Evolutionary conservation across 1,284 basidiomycete genomes (phyloP).

Genomic region (Moesziomyces antarcticus): DNA sequence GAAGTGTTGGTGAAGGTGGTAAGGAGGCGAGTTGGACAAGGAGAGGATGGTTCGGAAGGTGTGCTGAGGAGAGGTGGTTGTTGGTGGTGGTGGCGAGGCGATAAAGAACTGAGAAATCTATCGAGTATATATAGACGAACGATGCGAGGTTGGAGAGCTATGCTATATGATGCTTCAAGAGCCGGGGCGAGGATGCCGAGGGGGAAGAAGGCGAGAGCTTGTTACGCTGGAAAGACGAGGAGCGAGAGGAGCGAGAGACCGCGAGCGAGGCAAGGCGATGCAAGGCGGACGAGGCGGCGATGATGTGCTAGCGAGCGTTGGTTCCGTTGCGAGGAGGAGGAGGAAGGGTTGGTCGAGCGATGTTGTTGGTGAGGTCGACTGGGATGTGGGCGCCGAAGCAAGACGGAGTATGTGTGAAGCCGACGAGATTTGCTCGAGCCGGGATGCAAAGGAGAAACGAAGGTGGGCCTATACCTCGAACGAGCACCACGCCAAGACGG

Average conservation of each 20-base stretch:
- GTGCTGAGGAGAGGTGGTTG: neutral
- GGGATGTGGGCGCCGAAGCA: neutral
- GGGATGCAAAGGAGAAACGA: constrained; percentile 12
- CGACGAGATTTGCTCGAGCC: neutral
- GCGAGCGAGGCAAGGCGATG: neutral
- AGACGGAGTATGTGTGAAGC: neutral
- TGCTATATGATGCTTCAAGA: constrained; percentile 5
- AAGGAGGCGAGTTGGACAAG: neutral
- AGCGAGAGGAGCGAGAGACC: constrained; percentile 1
- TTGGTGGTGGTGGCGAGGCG: neutral
- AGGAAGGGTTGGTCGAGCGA: neutral
- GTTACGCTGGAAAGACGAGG: neutral
- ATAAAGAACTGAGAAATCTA: constrained; percentile 1
- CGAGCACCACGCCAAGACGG: constrained; percentile 24
- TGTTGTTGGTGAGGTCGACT: neutral
- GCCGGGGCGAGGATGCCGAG: neutral
- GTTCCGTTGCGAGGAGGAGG: constrained; percentile 7
- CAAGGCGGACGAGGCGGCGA: too few species aligned
- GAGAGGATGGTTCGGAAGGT: neutral
- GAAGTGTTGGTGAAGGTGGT: neutral
- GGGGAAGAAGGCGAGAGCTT: neutral
- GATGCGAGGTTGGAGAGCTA: constrained; percentile 6
- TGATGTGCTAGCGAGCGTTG: constrained; percentile 2
- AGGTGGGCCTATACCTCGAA: constrained; percentile 6
- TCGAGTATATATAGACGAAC: constrained; percentile 14